Evolutionary conservation across 305 asterid species (phyloP), one percentile per base, ranked within the genome.

Genomic region (Plantago lanceolata): DNA sequence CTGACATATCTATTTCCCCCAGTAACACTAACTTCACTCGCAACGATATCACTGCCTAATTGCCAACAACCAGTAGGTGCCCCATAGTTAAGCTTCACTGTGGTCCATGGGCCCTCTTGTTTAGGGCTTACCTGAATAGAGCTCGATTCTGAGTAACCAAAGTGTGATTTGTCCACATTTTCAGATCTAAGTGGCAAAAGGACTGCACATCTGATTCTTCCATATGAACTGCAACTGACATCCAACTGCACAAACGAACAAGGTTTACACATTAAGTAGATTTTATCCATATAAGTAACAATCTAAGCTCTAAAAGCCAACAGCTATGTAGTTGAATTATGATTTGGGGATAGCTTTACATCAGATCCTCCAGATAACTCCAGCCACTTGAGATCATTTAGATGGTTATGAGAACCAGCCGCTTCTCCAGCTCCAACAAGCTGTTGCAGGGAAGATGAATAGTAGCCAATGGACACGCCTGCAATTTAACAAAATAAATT

Each of bases 21-120:
- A 72, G 37, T 68, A 21, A 86, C 85, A 20, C 79, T 82, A 66
- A 90, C 92, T 87, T 93, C 99, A 87, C 97, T 93, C 62, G 96
- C 99, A 76, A 93, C 95, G 49, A 85, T 73, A 71, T 75, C 77
- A 67, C 82, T 81, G 65, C 94, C 96, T 54, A 93, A 77, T 77
- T 75, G 81, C 96, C 95, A 93, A 75, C 90, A 87, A 48, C 96
- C 95, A 76, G 88, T 90, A 78, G 96, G 95, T 55, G 97, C 95
- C 53, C 90, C 95, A 74, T 93, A 93, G 68, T 93, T 90, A 71
- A 93, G 78, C 78, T 88, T 83, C 76, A 93, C 77, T 57, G 75
- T 70, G 72, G 96, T 87, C 99, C 99, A 93, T 54, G 99, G 97
- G 52, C 99, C 99, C 65, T 85, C 88, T 59, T 59, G 78, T 52